These are phyloP conservation scores for Pythium rishiriense DNA, from an alignment of 352 stramenopile species.

Conservation along the genomic window DNA sequence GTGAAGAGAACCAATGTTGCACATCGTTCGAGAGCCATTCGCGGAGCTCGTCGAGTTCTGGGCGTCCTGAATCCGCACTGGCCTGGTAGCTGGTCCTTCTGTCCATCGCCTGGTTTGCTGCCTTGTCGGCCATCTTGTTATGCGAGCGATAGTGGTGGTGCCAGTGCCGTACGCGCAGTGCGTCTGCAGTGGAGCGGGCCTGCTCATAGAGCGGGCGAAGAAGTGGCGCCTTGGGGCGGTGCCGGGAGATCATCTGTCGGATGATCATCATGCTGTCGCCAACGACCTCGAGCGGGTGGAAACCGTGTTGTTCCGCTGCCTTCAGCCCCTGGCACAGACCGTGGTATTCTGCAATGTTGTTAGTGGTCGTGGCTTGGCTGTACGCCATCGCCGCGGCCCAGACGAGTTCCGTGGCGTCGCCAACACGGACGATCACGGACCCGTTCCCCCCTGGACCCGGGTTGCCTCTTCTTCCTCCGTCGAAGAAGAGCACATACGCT, in stretches of 20 bases:
- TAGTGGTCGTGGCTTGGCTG: not conserved
- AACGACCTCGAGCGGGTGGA: not conserved
- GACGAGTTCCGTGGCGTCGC: not conserved
- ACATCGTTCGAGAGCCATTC: not conserved
- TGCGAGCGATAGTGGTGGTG: slow-evolving; percentile 13
- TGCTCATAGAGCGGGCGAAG: not conserved
- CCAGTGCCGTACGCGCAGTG: not conserved
- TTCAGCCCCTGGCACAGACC: slow-evolving; percentile 1
- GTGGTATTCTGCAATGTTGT: slow-evolving; percentile 14
- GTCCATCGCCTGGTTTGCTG: slow-evolving; percentile 19
- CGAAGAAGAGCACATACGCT: slow-evolving; percentile 7
- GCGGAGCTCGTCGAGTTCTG: not conserved
- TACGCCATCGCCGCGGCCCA: slow-evolving; percentile 1
- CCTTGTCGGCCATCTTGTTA: slow-evolving; percentile 19
- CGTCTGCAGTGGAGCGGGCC: not conserved
- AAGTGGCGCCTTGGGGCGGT: not conserved
- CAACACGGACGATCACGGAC: not conserved
- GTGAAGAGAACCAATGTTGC: no score
- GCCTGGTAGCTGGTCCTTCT: slow-evolving; percentile 1
- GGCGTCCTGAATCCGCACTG: not conserved
- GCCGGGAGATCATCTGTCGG: not conserved
- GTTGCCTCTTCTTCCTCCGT: slow-evolving; percentile 5
- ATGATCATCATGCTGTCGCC: slow-evolving; percentile 21
- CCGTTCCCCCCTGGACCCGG: slow-evolving; percentile 4
- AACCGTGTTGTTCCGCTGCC: not conserved